Evolutionary conservation across 2,329 filamentous ascomycete genomes (phyloP), one percentile per base, ranked within the genome.

Genomic region (Aspergillus japonicus): DNA sequence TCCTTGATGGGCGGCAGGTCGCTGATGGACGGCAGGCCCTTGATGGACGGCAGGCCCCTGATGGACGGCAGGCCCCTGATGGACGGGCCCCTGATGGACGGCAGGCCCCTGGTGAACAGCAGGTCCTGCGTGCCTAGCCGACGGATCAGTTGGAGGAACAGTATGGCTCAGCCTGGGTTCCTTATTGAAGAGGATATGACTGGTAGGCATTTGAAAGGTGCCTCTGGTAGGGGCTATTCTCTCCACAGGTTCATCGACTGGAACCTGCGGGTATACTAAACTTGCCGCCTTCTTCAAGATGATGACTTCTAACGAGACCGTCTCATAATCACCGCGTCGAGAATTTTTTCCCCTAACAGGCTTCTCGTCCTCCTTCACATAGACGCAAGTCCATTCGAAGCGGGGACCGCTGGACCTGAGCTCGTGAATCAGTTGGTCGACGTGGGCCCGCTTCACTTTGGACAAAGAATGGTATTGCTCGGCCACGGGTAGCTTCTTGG

Each of bases 381-480:
- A 77, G n/a, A 71, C 73, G 51, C 68, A 75, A n/a, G 63, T 71
- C 73, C 75, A 78, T 60, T 74, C 68, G 16, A 73, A 74, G 4
- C 66, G 64, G 16, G 66, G 64, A 33, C 77, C 69, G 16, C 58
- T 62, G 5, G 61, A 60, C 47, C 68, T 70, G 47, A 71, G 69
- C 49, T 75, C 72, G 16, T 71, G 64, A 16, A 78, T 70, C 24
- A 79, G 58, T 19, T 67, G 63, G 23, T 75, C 71, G 47, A 79
- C 70, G 61, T 75, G 75, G 6, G 64, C 60, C 4, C 71, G 70
- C 39, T 71, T 74, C 24, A 62, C 50, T 16, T 64, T 63, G 1
- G 68, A 68, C 3, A 78, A 57, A 1, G 35, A 63, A 23, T 68
- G 66, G 47, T 74, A 76, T 50, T 74, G 69, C 39, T 72, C 65